Conservation (phyloP, 2,329 filamentous ascomycete species). For the Penicillium digitatum region DNA sequence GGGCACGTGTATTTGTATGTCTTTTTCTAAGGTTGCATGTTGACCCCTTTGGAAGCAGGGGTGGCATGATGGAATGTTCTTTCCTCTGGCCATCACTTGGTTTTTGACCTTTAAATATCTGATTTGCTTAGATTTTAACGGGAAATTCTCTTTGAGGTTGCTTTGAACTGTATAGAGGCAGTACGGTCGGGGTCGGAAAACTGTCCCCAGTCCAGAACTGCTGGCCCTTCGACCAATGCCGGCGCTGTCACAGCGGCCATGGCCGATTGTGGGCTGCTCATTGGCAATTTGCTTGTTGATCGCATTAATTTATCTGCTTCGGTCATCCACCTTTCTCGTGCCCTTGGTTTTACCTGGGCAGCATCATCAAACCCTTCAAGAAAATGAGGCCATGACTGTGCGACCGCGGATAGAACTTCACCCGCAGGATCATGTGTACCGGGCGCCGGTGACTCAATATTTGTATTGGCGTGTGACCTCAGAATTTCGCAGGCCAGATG, state of each 20-base stretch:
- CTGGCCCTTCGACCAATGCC: not conserved
- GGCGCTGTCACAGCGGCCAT: not conserved
- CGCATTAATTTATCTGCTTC: slow-evolving; percentile 13
- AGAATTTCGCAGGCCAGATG: slow-evolving; percentile 44
- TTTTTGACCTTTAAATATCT: not conserved
- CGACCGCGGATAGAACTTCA: slow-evolving; percentile 35
- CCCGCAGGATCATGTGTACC: slow-evolving; percentile 43
- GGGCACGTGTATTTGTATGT: slow-evolving; percentile 4
- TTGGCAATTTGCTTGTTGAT: slow-evolving; percentile 17
- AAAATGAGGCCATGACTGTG: not conserved
- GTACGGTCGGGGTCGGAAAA: slow-evolving; percentile 18
- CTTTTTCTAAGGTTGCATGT: slow-evolving; percentile 5
- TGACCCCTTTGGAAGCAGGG: slow-evolving; percentile 3
- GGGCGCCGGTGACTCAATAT: slow-evolving; percentile 33
- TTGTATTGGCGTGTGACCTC: slow-evolving; percentile 44
- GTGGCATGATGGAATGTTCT: not conserved
- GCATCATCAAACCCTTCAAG: not conserved
- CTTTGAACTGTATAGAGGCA: slow-evolving; percentile 17
- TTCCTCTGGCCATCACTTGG: not conserved
- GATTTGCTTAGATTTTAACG: not conserved
- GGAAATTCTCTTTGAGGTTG: not conserved
- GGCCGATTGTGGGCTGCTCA: slow-evolving; percentile 12
- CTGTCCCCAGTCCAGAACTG: slow-evolving; percentile 1
- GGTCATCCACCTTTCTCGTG: slow-evolving; percentile 1
- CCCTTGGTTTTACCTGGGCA: slow-evolving; percentile 3